Evolutionary conservation across 176 grass and related monocot species (phyloP).

Genomic region (Tillandsia fasciculata): DNA sequence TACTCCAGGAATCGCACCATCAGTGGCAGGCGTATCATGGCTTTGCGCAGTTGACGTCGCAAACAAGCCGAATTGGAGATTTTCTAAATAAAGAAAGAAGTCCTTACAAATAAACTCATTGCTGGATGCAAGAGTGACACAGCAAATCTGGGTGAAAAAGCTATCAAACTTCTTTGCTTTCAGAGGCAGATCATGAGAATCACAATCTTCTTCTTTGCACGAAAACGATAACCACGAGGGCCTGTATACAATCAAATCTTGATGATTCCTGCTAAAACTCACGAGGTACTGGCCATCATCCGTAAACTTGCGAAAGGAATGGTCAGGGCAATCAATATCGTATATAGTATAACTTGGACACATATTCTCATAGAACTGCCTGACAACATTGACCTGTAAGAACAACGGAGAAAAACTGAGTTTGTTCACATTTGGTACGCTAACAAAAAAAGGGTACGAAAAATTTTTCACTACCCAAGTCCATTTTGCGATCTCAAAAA

Average conservation of each 20-base stretch:
- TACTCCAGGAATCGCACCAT: slow-evolving; percentile 67
- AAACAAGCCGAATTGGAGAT: slow-evolving; percentile 62
- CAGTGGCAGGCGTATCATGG: slow-evolving; percentile 37
- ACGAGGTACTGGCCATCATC: slow-evolving; percentile 86
- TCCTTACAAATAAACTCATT: slow-evolving; percentile 87
- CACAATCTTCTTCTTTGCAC: slow-evolving; percentile 49
- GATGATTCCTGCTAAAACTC: slow-evolving; percentile 76
- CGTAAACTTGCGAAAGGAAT: slow-evolving; percentile 79
- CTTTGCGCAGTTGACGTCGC: slow-evolving; percentile 78
- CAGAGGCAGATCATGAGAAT: slow-evolving; percentile 39
- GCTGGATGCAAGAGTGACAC: slow-evolving; percentile 60
- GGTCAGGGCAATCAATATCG: slow-evolving; percentile 82
- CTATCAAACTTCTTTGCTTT: slow-evolving; percentile 59
- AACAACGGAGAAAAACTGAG: slow-evolving; percentile 6
- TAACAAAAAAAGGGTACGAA: background rate
- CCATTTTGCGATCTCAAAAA: background rate
- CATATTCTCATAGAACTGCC: slow-evolving; percentile 93
- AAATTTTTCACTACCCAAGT: background rate
- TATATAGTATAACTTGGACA: slow-evolving; percentile 65
- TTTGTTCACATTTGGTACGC: slow-evolving; percentile 1
- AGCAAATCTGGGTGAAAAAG: slow-evolving; percentile 74
- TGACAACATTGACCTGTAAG: slow-evolving; percentile 62
- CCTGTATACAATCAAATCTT: slow-evolving; percentile 83
- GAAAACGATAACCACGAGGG: slow-evolving; percentile 69
- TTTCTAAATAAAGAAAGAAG: slow-evolving; percentile 76